Evolutionary conservation across 352 stramenopile species (phyloP).

Genomic region (Phytophthora megakarya): DNA sequence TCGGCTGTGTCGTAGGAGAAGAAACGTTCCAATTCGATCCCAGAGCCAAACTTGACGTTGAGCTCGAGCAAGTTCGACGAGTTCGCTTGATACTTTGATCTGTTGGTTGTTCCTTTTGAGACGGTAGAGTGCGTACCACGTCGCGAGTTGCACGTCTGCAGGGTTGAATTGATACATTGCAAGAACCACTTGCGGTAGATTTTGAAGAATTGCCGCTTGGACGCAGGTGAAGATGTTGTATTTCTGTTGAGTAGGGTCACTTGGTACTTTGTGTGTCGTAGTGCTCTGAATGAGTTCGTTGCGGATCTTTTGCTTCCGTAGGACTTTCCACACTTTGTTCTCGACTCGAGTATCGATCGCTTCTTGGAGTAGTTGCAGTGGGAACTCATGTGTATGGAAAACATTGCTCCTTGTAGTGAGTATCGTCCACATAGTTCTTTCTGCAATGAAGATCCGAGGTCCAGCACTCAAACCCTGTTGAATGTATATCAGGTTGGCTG

Average conservation of each 20-base stretch:
- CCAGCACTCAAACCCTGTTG: too few relatives aligned
- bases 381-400: conserved; percentile 14
- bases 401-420: too few relatives aligned
- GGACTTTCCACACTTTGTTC: conserved; percentile 14
- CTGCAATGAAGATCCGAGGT: too few relatives aligned
- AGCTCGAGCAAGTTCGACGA: conserved; percentile 11
- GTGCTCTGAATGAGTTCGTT: conserved; percentile 19
- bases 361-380: conserved; percentile 21
- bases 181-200: conserved; percentile 13
- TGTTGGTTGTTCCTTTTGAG: conserved; percentile 1
- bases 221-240: conserved; percentile 37
- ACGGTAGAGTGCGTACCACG: conserved; percentile 27
- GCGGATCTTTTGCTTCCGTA: conserved; percentile 18
- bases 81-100: conserved; percentile 14
- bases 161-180: conserved; percentile 26
- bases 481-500: too few relatives aligned
- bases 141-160: conserved; percentile 12
- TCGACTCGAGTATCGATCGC: conserved; percentile 22
- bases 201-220: conserved; percentile 15
- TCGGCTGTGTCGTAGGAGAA: conserved; percentile 23
- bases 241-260: conserved; percentile 24
- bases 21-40: conserved; percentile 16
- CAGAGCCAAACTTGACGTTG: conserved; percentile 23
- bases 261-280: conserved; percentile 21
- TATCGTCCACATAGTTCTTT: too few relatives aligned